Evolutionary conservation across 164 flowering plant genomes (phyloP), one percentile per base, ranked within the genome.

Genomic region (Aristolochia fimbriata): DNA sequence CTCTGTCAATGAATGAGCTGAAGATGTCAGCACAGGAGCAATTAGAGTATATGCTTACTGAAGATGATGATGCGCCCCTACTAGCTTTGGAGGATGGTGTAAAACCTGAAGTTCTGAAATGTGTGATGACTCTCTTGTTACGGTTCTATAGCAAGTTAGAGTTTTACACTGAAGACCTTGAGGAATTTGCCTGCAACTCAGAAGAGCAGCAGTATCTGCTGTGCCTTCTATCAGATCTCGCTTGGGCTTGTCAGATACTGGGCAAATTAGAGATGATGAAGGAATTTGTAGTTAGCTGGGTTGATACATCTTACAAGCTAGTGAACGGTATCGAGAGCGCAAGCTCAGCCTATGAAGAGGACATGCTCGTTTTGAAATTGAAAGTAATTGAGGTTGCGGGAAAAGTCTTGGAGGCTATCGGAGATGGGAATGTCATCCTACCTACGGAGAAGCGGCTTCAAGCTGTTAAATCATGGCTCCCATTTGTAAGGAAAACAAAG

Each of bases 41-140:
- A 70, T 83, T 94, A 15, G 96, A 90, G 58, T 94, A 94, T 73
- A 85, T 94, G 96, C 79, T 94, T 6, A 83, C 89, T 5, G 97
- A 94, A 72, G 99, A 94, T 70, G 97, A 94, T 68, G 99, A 94
- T 75, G 80, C 78, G 30, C 95, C 96, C 49, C 65, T 86, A 27
- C 52, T 90, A 61, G 71, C 67, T 31, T 78, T 80, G 21, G 81
- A 82, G 57, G 82, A 79, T 15, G 78, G 83, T 60, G 72, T 91
- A 55, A 86, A 83, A 71, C 64, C 60, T 17, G 83, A 80, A 68
- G 87, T 81, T 6, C 76, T 64, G 48, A 70, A 70, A 30, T 80
- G 85, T 65, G 71, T 78, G 7, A 72, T 61, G 63, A 51, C 61
- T 54, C 71, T 93, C 23, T 63, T 83, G 33, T 33, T 57, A 37